These are phyloP conservation scores for Mycena galericulata DNA, from an alignment of 768 basidiomycete species.

Conservation along the genomic window DNA sequence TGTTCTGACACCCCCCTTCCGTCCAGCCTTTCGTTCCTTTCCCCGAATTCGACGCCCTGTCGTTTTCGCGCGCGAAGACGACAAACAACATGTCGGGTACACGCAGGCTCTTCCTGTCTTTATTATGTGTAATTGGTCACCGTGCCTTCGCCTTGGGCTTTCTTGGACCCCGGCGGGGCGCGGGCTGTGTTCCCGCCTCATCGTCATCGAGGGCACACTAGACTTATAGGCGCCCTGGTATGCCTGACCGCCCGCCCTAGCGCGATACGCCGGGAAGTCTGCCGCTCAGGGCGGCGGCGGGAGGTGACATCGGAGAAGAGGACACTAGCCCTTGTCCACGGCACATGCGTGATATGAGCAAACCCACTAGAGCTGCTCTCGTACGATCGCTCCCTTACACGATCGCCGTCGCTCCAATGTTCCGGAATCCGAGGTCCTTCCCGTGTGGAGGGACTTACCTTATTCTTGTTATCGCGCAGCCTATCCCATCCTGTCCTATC, in stretches of 20 bases:
- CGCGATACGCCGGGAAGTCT: neutral
- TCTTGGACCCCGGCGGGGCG: neutral
- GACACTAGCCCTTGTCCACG: neutral
- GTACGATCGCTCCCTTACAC: constrained; percentile 14
- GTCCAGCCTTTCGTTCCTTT: constrained; percentile 4
- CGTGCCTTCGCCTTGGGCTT: neutral
- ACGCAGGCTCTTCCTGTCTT: constrained; percentile 10
- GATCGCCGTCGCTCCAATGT: constrained; percentile 12
- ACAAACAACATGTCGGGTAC: constrained; percentile 16
- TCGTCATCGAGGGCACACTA: neutral
- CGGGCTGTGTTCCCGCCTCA: neutral
- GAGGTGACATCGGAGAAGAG: neutral
- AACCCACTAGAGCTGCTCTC: neutral
- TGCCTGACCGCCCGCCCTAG: constrained; percentile 4
- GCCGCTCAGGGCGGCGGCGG: constrained; percentile 2
- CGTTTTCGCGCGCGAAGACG: constrained; percentile 15
- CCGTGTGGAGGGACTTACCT: neutral
- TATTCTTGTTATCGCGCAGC: constrained; percentile 31
- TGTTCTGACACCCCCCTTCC: neutral
- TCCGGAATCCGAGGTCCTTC: constrained; percentile 21
- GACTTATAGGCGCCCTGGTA: neutral
- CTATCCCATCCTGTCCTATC: neutral
- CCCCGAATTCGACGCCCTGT: constrained; percentile 10
- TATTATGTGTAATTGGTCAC: constrained; percentile 31
- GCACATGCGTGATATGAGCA: neutral